These are phyloP conservation scores for Penicillium paradoxum DNA, from an alignment of 495 filamentous ascomycete species.

Conservation along the genomic window DNA sequence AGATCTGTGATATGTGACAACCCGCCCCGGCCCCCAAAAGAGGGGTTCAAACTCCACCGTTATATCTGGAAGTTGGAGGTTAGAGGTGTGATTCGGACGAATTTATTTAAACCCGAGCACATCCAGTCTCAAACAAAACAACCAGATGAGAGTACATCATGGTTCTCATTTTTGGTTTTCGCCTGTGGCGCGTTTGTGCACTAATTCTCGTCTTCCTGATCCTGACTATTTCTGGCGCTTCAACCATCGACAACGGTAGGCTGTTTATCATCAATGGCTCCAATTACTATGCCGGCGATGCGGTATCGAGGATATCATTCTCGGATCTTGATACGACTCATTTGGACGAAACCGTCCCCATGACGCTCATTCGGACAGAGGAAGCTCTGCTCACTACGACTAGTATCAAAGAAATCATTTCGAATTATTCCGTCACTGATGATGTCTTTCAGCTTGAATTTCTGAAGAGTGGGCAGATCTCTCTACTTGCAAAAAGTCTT, in stretches of 20 bases:
- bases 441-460: slow-evolving; percentile 43
- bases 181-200: not conserved
- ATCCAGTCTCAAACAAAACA: not conserved
- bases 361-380: slow-evolving; percentile 35
- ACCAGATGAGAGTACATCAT: not conserved
- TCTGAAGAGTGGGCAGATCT: slow-evolving; percentile 14
- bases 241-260: slow-evolving; percentile 33
- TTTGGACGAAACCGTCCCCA: slow-evolving; percentile 28
- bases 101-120: not conserved
- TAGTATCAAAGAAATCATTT: slow-evolving; percentile 20
- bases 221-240: slow-evolving; percentile 4
- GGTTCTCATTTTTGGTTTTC: not conserved
- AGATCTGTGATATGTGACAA: not conserved
- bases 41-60: not conserved
- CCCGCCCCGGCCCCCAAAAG: not conserved
- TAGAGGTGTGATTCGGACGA: not conserved
- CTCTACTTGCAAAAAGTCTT: not conserved
- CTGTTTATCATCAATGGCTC: slow-evolving; percentile 39
- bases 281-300: slow-evolving; percentile 34
- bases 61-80: not conserved
- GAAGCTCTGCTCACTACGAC: slow-evolving; percentile 6
- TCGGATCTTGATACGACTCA: slow-evolving; percentile 20
- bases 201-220: not conserved
- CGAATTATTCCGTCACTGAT: slow-evolving; percentile 27
- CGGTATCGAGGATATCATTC: slow-evolving; percentile 9